These are phyloP conservation scores for Trichoderma atroviride DNA, from an alignment of 2,329 filamentous ascomycete species.

Conservation along the genomic window DNA sequence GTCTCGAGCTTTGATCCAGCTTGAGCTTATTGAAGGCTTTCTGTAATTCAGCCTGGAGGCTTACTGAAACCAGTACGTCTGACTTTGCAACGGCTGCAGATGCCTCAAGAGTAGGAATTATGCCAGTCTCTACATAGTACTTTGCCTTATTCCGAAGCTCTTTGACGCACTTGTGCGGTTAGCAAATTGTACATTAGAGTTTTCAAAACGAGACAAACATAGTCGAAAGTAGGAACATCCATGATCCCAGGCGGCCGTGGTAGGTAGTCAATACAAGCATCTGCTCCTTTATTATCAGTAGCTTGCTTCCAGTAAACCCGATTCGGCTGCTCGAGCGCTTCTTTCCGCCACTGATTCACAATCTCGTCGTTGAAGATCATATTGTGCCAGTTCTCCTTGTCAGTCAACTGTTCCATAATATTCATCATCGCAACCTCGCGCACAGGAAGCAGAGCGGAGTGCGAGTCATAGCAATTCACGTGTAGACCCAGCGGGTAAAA, in stretches of 20 bases:
- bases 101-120: not conserved
- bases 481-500: not conserved
- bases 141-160: not conserved
- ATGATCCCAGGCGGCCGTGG: not conserved
- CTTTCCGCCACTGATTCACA: not conserved
- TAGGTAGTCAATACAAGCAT: not conserved
- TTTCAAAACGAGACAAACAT: not conserved
- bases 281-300: not conserved
- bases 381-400: slow-evolving; percentile 34
- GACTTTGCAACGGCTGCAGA: not conserved
- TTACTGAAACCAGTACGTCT: not conserved
- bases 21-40: not conserved
- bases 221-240: not conserved
- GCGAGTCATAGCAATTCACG: not conserved
- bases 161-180: not conserved
- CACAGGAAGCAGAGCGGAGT: slow-evolving; percentile 18
- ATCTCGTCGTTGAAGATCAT: slow-evolving; percentile 34
- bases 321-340: not conserved
- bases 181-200: not conserved
- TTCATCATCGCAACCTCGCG: slow-evolving; percentile 33
- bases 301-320: not conserved
- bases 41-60: not conserved
- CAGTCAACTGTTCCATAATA: slow-evolving; percentile 34
- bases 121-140: not conserved
- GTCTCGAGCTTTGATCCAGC: not conserved